Evolutionary conservation across 1,284 basidiomycete species (phyloP), one percentile per base, ranked within the genome.

Genomic region (Chiua sp.): DNA sequence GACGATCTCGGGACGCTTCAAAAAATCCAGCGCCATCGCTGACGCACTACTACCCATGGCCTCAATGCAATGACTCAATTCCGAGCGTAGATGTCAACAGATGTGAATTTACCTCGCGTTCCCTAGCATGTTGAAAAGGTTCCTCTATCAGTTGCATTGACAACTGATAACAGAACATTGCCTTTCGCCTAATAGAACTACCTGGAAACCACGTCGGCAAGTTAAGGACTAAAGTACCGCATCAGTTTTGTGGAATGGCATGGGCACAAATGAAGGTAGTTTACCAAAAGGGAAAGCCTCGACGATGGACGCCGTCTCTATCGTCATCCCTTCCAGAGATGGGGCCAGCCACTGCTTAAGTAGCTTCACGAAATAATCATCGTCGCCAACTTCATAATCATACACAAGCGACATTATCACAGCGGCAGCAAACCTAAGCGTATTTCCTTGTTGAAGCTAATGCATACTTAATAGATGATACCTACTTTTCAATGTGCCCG

Each of bases 171-270:
- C 66, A 69, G n/a, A 53, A 16, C 3, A 3, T 30, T 4, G 71
- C 71, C 32, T 60, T 63, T 39, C 59, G 64, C 47, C 13, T 57
- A 10, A 71, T 47, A 35, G 42, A 33, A 11, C 56, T 51, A 10
- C 68, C 69, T 2, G 70, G 71, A 22, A 71, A 60, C 67, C 68
- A 71, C 4, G 59, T 59, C 26, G 71, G 71, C 20, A 70, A 33
- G 23, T 35, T 59, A 26, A 71, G 62, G 18, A 71, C 68, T 72
- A 20, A 26, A 35, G n/a, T 22, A 10, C 3, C 12, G 10, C 2
- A 49, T 47, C n/a, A 39, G 10, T n/a, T n/a, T n/a, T n/a, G n/a
- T n/a, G n/a, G n/a, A n/a, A n/a, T n/a, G n/a, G n/a, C n/a, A n/a
- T n/a, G n/a, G n/a, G n/a, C n/a, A n/a, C n/a, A n/a, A n/a, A n/a